Evolutionary conservation across 805 yeast genomes (phyloP), one percentile per base, ranked within the genome.

Genomic region (Candida tallmaniae): DNA sequence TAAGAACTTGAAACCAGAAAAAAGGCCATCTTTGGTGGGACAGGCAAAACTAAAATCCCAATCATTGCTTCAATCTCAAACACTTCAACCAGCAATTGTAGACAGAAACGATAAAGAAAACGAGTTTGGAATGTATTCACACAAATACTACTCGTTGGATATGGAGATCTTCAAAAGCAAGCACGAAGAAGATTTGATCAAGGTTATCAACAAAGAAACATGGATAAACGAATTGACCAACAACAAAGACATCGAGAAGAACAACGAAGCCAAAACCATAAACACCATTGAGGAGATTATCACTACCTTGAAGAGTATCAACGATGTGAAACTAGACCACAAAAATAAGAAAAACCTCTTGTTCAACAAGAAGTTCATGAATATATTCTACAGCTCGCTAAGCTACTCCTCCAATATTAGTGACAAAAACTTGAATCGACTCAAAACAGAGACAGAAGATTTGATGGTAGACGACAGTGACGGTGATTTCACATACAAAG

Each of bases 51-150:
- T n/a, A n/a, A n/a, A n/a, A n/a, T n/a, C n/a, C n/a, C 19, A 12
- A 29, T 23, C 17, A 26, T 16, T 19, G n/a, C n/a, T n/a, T n/a
- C 26, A n/a, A 19, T 19, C 10, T 21, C 8, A 21, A n/a, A n/a
- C n/a, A n/a, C n/a, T n/a, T n/a, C n/a, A n/a, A n/a, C n/a, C n/a
- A n/a, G n/a, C n/a, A 9, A 24, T 6, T 8, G n/a, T n/a, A n/a
- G n/a, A n/a, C n/a, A n/a, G n/a, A n/a, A 13, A 6, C 6, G 31
- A 70, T n/a, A 76, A 76, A 45, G 50, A 66, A 40, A 69, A 72
- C 37, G 88, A 82, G 41, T 79, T 73, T 52, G 95, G 95, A 0
- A 74, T 72, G 26, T 88, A 85, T 51, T 70, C 85, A 1, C 74
- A 75, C 29, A 70, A 66, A 40, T 87, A 85, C 56, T 85, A 86